Conservation (phyloP, 306 rosid genomes). For the Fragaria nilgerrensis region DNA sequence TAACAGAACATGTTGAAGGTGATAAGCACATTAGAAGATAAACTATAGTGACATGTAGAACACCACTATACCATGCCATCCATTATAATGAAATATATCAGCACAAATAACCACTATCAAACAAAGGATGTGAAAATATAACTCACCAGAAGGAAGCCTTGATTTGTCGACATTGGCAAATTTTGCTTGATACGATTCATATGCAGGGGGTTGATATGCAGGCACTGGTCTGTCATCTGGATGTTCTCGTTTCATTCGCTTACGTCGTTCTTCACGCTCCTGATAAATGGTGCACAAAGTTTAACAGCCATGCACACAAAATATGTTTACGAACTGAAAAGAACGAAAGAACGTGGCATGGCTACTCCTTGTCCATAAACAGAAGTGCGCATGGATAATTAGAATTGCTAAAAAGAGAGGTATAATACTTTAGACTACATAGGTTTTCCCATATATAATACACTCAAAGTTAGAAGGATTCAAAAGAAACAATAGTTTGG, state of each 20-base stretch:
- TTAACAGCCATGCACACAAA: conserved; percentile 25
- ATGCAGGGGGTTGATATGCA: conserved; percentile 52
- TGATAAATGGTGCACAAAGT: conserved; percentile 32
- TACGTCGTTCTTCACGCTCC: conserved; percentile 98
- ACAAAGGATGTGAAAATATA: not conserved
- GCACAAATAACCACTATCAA: conserved; percentile 4
- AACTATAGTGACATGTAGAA: conserved; percentile 1
- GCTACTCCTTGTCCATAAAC: not conserved
- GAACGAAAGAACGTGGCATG: not conserved
- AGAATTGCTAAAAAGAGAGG: not conserved
- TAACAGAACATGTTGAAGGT: not conserved
- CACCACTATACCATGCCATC: not conserved
- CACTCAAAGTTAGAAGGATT: not conserved
- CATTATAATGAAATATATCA: not conserved
- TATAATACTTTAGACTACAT: not conserved
- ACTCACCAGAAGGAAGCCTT: conserved; percentile 91
- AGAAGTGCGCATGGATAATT: not conserved
- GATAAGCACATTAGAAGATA: not conserved
- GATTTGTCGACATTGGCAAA: conserved; percentile 54
- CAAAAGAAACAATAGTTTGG: not conserved
- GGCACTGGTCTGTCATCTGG: conserved; percentile 71
- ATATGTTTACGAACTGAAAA: not conserved
- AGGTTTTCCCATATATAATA: not conserved
- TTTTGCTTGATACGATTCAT: conserved; percentile 63
- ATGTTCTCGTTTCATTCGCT: conserved; percentile 76